Evolutionary conservation across 2,329 filamentous ascomycete species (phyloP).

Genomic region (Orbilia blumenaviensis): DNA sequence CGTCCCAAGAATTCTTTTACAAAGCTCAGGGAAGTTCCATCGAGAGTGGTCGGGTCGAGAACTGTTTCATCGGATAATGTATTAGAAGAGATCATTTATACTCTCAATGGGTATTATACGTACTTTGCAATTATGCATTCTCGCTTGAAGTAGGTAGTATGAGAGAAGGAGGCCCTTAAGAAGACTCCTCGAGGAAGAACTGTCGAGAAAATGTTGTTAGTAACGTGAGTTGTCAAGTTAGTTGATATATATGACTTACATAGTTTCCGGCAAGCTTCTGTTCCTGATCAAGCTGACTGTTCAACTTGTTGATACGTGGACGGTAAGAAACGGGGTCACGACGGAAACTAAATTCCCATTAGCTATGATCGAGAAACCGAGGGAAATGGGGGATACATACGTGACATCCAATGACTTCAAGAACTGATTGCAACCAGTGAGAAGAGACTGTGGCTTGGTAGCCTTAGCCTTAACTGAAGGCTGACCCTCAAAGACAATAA

Average conservation of each 20-base stretch:
- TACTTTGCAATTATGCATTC: conserved; percentile 30
- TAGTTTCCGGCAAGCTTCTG: conserved; percentile 95
- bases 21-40: not conserved
- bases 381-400: conserved; percentile 11
- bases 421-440: conserved; percentile 96
- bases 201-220: conserved; percentile 59
- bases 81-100: not conserved
- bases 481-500: conserved; percentile 97
- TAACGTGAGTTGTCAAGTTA: conserved; percentile 11
- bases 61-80: not conserved
- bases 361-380: not conserved
- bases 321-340: conserved; percentile 95
- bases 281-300: conserved; percentile 96
- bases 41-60: not conserved
- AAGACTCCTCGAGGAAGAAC: conserved; percentile 95
- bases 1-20: not conserved
- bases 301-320: conserved; percentile 96
- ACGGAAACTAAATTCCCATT: conserved; percentile 70
- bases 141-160: conserved; percentile 12
- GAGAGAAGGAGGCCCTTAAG: conserved; percentile 60
- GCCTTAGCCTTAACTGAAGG: conserved; percentile 88
- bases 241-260: conserved; percentile 66
- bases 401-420: conserved; percentile 96
- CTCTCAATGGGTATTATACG: not conserved
- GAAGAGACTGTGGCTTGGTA: conserved; percentile 86